A percentile compares a stretch with the other conserved stretches of the same genome.
Conservation (phyloP, 371 early-diverging fungal genomes). For the Mortierella sp. region DNA sequence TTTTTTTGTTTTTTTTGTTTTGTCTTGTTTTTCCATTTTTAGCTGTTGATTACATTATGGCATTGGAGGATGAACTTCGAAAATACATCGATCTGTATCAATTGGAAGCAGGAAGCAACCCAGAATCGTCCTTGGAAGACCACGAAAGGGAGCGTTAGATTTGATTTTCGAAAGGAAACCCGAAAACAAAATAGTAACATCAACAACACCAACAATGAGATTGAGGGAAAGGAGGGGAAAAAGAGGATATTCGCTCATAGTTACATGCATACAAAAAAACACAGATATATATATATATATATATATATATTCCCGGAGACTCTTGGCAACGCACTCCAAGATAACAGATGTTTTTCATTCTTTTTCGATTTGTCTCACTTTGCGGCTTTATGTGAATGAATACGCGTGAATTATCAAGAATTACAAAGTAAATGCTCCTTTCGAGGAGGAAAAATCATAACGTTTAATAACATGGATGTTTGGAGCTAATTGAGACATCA, state of each 20-base stretch:
- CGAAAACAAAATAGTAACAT: not conserved
- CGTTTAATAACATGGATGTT: no score
- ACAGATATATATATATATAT: not conserved
- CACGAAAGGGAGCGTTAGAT: constrained; percentile 43
- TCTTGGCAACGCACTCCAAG: no score
- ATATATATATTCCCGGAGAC: not conserved
- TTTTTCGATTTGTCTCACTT: not conserved
- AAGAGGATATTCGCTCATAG: not conserved
- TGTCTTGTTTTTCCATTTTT: not conserved
- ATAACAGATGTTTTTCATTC: no score
- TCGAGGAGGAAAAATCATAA: not conserved
- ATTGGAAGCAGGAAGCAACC: constrained; percentile 35
- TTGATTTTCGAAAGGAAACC: not conserved
- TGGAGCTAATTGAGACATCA: no score
- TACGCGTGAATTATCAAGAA: not conserved
- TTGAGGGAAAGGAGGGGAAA: not conserved
- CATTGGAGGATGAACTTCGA: constrained; percentile 50
- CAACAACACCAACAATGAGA: not conserved
- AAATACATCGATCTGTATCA: constrained; percentile 49
- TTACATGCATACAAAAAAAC: no score
- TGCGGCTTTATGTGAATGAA: not conserved
- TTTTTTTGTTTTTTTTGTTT: not conserved
- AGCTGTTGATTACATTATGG: constrained; percentile 50
- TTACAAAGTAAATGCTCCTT: not conserved
- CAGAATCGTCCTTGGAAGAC: constrained; percentile 44